Evolutionary conservation across 371 early-diverging fungal species (phyloP).

Genomic region (Mortierella sp.): DNA sequence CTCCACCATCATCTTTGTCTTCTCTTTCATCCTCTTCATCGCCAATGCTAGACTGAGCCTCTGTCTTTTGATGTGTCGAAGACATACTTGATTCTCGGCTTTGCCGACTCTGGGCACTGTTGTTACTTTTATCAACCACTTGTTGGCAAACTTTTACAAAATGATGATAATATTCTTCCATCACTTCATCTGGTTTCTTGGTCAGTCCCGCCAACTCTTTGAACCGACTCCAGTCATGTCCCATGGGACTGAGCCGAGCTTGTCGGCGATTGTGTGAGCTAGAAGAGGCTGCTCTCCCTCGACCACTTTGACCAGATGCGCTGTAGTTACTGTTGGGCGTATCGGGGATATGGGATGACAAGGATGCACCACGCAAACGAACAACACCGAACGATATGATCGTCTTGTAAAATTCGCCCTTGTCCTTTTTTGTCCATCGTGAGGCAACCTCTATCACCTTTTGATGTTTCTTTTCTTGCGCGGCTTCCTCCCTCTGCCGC

Average conservation of each 20-base stretch:
- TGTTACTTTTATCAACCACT: slow-evolving; percentile 59
- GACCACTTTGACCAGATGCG: background rate
- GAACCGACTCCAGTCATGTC: slow-evolving; percentile 75
- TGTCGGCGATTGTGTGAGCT: slow-evolving; percentile 26
- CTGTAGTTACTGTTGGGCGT: slow-evolving; percentile 21
- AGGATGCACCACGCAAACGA: slow-evolving; percentile 16
- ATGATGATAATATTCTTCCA: slow-evolving; percentile 72
- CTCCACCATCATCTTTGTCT: slow-evolving; percentile 60
- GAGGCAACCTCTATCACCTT: slow-evolving; percentile 62
- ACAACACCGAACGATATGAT: slow-evolving; percentile 80
- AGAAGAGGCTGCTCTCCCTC: slow-evolving; percentile 31
- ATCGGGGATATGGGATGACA: slow-evolving; percentile 6
- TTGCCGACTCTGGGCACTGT: slow-evolving; percentile 19
- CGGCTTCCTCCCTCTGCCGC: slow-evolving; percentile 63
- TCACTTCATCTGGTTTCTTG: slow-evolving; percentile 78
- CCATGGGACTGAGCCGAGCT: slow-evolving; percentile 4
- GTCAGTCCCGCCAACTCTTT: slow-evolving; percentile 75
- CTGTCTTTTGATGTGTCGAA: slow-evolving; percentile 17
- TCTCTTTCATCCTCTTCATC: slow-evolving; percentile 56
- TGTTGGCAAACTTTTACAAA: slow-evolving; percentile 72
- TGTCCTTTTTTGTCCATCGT: slow-evolving; percentile 79
- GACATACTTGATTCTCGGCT: slow-evolving; percentile 65
- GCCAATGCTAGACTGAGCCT: slow-evolving; percentile 31
- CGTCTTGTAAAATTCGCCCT: slow-evolving; percentile 77
- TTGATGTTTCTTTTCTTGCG: slow-evolving; percentile 60